Evolutionary conservation across 2,329 filamentous ascomycete species (phyloP), one percentile per base, ranked within the genome.

Genomic region (Xylariaceae sp.): DNA sequence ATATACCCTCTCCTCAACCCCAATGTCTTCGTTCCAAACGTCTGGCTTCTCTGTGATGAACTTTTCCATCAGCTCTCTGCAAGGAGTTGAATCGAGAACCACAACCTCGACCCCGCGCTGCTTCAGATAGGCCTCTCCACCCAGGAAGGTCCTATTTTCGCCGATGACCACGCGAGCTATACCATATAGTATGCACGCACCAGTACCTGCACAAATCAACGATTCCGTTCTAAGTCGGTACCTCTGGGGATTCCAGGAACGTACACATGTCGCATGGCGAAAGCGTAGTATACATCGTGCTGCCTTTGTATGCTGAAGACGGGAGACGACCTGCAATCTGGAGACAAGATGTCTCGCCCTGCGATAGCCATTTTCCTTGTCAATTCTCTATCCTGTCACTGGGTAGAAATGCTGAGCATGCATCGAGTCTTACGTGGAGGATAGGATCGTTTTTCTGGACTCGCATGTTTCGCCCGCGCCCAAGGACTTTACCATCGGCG

Each of bases 221-320:
- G 6, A n/a, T n/a, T n/a, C n/a, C n/a, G n/a, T n/a, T n/a, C n/a
- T n/a, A n/a, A n/a, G n/a, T n/a, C n/a, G n/a, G n/a, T n/a, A n/a
- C 22, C 11, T 11, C 22, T 9, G 34, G 7, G 19, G n/a, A 28
- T 28, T 13, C 17, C 12, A 19, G 11, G 9, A 19, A 51, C 62
- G 52, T 50, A 62, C 83, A 90, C 85, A 89, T 89, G 57, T 87
- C 83, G 61, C 86, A 90, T 1, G 85, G 86, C 3, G 83, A 87
- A 6, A 90, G 69, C 1, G 85, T 89, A 3, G 86, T 90, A 65
- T 87, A 90, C 83, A 90, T 89, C n/a, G 85, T 89, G 28, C 82
- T 77, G 22, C 81, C 81, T 50, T 74, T 73, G 63, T 89, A 89
- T 4, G 76, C 74, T 2, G 76, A 77, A 13, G 83, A 84, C 24